phyloP scores from a whole-genome alignment of 2,329 filamentous ascomycete genomes.

The Neofusicoccum laricinum region DNA sequence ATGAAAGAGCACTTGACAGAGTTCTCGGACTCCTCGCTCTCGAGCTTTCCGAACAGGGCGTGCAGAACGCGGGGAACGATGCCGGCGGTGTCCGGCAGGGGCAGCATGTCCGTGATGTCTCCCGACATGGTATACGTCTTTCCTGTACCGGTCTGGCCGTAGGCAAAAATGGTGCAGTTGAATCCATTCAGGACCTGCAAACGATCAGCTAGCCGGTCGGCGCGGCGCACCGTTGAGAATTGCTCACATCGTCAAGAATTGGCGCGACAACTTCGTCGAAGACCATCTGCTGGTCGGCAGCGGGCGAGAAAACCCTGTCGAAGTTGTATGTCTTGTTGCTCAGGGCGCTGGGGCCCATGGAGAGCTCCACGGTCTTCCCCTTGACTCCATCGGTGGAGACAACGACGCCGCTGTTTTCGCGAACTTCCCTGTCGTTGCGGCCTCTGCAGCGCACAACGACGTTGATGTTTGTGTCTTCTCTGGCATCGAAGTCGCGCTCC shows the following conservation, averaged over 20 bases:
- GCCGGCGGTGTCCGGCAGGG: constrained; percentile 86
- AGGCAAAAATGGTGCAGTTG: constrained; percentile 98
- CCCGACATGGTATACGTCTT: constrained; percentile 99
- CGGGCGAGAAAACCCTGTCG: constrained; percentile 93
- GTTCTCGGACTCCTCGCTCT: constrained; percentile 72
- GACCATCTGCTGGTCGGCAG: constrained; percentile 88
- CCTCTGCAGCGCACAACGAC: constrained; percentile 94
- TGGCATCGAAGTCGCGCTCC: constrained; percentile 73
- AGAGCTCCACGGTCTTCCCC: constrained; percentile 78
- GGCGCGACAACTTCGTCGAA: constrained; percentile 95
- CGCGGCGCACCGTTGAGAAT: neutral
- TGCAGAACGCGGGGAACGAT: constrained; percentile 93
- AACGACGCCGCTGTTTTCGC: constrained; percentile 92
- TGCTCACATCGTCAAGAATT: constrained; percentile 78
- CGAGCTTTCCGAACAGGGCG: constrained; percentile 80
- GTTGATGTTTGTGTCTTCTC: constrained; percentile 92
- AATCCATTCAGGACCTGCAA: constrained; percentile 83
- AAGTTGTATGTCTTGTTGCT: constrained; percentile 97
- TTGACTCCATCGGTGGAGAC: constrained; percentile 84
- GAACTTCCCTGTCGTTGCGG: constrained; percentile 85
- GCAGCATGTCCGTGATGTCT: constrained; percentile 88
- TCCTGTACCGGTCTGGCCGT: constrained; percentile 95
- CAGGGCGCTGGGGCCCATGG: constrained; percentile 87
- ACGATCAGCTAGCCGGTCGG: neutral
- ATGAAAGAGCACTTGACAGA: constrained; percentile 98